phyloP scores from a whole-genome alignment of 768 basidiomycete genomes.

The Lactarius vividus region DNA sequence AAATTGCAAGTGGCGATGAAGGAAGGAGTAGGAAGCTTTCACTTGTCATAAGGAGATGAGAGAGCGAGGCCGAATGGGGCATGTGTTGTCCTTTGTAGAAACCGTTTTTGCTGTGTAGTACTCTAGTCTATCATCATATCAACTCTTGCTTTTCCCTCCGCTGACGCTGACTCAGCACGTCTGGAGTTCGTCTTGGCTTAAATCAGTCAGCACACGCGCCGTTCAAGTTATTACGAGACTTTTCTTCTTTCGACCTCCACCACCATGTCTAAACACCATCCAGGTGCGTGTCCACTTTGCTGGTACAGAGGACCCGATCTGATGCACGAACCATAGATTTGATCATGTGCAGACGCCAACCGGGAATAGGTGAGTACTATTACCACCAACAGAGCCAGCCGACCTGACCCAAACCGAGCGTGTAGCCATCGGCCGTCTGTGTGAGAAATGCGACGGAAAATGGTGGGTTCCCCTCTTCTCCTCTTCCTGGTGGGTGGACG shows the following conservation, averaged over 20 bases:
- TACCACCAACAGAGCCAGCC: background rate
- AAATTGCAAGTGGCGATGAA: slow-evolving; percentile 83
- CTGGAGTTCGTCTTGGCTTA: too few species aligned
- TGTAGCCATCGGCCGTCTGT: slow-evolving; percentile 92
- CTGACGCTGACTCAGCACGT: slow-evolving; percentile 22
- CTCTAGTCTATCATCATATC: background rate
- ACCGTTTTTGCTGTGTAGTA: slow-evolving; percentile 14
- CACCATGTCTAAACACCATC: slow-evolving; percentile 39
- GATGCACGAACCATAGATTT: slow-evolving; percentile 56
- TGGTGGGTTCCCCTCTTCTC: too few species aligned
- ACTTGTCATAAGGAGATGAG: slow-evolving; percentile 81
- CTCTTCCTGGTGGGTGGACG: too few species aligned
- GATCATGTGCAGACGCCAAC: slow-evolving; percentile 97
- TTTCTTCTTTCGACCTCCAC: background rate
- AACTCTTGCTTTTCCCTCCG: slow-evolving; percentile 2
- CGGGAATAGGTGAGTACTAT: slow-evolving; percentile 78
- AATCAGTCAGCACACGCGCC: background rate
- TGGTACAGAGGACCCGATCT: background rate
- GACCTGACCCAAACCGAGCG: slow-evolving; percentile 10
- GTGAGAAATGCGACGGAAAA: slow-evolving; percentile 99
- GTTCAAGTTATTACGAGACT: background rate
- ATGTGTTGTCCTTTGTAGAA: slow-evolving; percentile 5
- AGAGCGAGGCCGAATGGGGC: slow-evolving; percentile 18
- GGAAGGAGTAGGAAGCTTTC: slow-evolving; percentile 97
- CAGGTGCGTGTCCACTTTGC: slow-evolving; percentile 28